These are phyloP conservation scores for Tuber aestivum DNA, from an alignment of 495 filamentous ascomycete genomes.

Conservation along the genomic window DNA sequence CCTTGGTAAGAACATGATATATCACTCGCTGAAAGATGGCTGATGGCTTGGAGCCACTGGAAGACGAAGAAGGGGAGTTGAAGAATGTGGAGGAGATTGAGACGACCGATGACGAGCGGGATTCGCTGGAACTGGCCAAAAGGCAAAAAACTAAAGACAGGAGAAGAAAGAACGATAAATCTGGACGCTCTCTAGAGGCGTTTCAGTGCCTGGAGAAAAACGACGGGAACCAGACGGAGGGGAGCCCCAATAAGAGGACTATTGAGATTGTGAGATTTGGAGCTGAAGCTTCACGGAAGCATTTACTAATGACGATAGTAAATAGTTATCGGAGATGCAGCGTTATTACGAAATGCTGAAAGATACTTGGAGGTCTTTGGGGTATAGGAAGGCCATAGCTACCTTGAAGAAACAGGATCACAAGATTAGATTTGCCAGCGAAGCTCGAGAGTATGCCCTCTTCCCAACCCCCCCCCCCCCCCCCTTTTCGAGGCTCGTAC, in stretches of 20 bases:
- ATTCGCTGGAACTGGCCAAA: not conserved
- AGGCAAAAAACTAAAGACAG: slow-evolving; percentile 11
- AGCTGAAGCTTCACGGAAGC: not conserved
- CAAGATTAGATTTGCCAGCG: slow-evolving; percentile 60
- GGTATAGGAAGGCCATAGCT: slow-evolving; percentile 74
- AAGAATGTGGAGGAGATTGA: not conserved
- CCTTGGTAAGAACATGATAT: slow-evolving; percentile 49
- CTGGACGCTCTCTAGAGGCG: slow-evolving; percentile 21
- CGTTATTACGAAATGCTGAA: slow-evolving; percentile 68
- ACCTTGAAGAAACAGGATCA: slow-evolving; percentile 61
- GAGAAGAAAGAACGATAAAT: slow-evolving; percentile 14
- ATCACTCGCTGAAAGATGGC: slow-evolving; percentile 24
- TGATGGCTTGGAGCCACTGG: slow-evolving; percentile 7
- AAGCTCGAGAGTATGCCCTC: slow-evolving; percentile 51
- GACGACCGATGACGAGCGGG: slow-evolving; percentile 16
- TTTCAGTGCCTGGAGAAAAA: slow-evolving; percentile 67
- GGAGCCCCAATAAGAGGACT: slow-evolving; percentile 65
- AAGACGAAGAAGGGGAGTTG: slow-evolving; percentile 21
- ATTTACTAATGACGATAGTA: not conserved
- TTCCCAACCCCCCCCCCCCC: not conserved
- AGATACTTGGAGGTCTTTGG: slow-evolving; percentile 73
- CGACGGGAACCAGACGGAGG: slow-evolving; percentile 43
- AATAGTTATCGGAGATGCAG: slow-evolving; percentile 55
- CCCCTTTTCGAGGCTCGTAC: not conserved
- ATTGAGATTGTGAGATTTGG: slow-evolving; percentile 28